Percentiles rank a stretch among this genome's conserved stretches.
Conservation (phyloP, 208 protist species). For the Leishmania turanica region DNA sequence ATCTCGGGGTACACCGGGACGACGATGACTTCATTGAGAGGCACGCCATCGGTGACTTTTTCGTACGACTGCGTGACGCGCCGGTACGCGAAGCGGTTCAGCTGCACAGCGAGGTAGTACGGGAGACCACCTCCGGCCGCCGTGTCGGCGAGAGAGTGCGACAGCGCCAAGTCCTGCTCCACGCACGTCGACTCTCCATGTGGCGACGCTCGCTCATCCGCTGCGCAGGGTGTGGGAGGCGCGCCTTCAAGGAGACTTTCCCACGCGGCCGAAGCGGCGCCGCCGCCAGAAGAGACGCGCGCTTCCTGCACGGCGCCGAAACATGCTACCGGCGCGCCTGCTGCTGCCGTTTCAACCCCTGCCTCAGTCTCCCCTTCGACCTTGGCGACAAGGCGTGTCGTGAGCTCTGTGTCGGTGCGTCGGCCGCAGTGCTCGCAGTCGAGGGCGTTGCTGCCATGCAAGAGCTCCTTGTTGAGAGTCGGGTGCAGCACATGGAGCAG, state of each 20-base stretch:
- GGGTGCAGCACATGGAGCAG: constrained; percentile 47
- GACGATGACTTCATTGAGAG: constrained; percentile 54
- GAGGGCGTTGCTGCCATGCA: constrained; percentile 57
- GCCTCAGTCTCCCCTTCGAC: background rate
- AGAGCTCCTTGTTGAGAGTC: constrained; percentile 36
- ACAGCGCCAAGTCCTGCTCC: background rate
- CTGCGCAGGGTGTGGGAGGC: background rate
- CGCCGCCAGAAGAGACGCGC: background rate
- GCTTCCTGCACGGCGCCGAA: background rate
- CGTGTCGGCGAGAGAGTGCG: background rate
- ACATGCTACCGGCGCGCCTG: background rate
- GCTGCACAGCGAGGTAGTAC: constrained; percentile 55
- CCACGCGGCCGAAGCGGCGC: background rate
- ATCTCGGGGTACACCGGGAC: constrained; percentile 29
- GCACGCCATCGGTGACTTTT: constrained; percentile 56
- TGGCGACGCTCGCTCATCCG: background rate
- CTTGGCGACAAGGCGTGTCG: constrained; percentile 36
- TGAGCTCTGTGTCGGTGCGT: constrained; percentile 40
- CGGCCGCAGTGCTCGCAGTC: constrained; percentile 50
- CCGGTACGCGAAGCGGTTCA: constrained; percentile 69
- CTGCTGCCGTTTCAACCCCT: constrained; percentile 1
- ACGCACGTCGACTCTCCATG: background rate
- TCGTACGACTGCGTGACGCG: constrained; percentile 33
- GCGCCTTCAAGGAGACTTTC: background rate
- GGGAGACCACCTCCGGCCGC: constrained; percentile 38